phyloP scores from a whole-genome alignment of 2,329 filamentous ascomycete species.

The Nemania abortiva region DNA sequence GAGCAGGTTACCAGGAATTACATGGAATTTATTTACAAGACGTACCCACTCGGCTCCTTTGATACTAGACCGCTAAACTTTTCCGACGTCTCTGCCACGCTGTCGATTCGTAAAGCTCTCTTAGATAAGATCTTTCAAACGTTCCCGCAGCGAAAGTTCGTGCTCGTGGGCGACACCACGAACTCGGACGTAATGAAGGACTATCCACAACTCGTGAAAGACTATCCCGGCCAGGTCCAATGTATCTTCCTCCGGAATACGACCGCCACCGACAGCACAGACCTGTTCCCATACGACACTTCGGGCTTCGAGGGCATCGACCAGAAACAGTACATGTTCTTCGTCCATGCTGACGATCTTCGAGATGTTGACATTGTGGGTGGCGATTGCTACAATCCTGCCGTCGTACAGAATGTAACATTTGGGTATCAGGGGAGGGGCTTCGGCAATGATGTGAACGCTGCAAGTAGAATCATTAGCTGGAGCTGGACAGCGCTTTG shows the following conservation, averaged over 20 bases:
- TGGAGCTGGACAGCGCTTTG: conserved; percentile 39
- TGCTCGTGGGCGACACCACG: conserved; percentile 80
- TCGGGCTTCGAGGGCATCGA: conserved; percentile 75
- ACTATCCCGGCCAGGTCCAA: conserved; percentile 78
- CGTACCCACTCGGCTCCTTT: conserved; percentile 81
- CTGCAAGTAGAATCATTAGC: conserved; percentile 39
- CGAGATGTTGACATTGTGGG: conserved; percentile 72
- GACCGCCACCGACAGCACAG: conserved; percentile 72
- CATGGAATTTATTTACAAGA: conserved; percentile 84
- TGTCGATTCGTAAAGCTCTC: conserved; percentile 77
- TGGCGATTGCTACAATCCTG: conserved; percentile 75
- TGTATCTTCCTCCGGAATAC: conserved; percentile 85
- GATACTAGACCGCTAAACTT: conserved; percentile 85
- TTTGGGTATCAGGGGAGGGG: conserved; percentile 73
- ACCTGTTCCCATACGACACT: conserved; percentile 82
- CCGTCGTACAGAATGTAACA: conserved; percentile 76
- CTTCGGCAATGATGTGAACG: conserved; percentile 53
- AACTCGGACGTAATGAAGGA: conserved; percentile 82
- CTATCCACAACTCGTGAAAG: conserved; percentile 70
- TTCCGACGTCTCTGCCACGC: conserved; percentile 77
- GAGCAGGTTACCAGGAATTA: conserved; percentile 83
- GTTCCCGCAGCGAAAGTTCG: conserved; percentile 79
- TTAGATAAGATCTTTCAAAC: conserved; percentile 80
- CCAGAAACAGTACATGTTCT: conserved; percentile 82
- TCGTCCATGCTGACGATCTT: conserved; percentile 77